Base-by-base conservation (phyloP, 768 basidiomycete species). In the Tricholoma hemisulphureum region DNA sequence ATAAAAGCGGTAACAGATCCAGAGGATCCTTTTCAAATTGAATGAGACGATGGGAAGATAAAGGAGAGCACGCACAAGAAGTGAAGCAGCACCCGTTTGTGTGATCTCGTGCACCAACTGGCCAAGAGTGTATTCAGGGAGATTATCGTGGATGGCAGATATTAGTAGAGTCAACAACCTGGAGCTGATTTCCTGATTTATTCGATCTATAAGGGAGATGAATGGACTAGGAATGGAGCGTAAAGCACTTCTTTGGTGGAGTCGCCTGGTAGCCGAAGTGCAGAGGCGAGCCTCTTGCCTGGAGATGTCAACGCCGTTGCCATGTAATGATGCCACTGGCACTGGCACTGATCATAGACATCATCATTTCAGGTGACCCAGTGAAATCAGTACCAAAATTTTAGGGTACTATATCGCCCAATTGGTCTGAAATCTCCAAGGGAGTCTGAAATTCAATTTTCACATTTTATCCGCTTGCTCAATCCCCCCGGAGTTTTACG, bases 1-100 rank as follows among this genome's bases (percentile, higher is more conserved):
- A 54, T 0, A 83, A 63, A 11, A 73, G 51, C 1, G 80, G 76
- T n/a, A 83, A 51, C 6, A 71, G 62, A 54, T 76, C 70, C 55
- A 84, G 65, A 2, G 80, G 74, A 65, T 81, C 80, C 81, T 82
- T 58, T 56, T 61, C 45, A 18, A 41, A 39, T 55, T 35, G 20
- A 21, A 18, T 26, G 35, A 56, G 24, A 16, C 49, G 18, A 21
- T 29, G 35, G 6, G 10, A 49, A 29, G 24, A 39, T n/a, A 3
- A 20, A 23, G 26, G 21, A 23, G 28, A 16, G 8, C 29, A 65
- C 59, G 49, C 52, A 71, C 69, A 21, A 67, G 62, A 37, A 67
- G 58, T 35, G 59, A 61, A 56, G 69, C 63, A 58, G 61, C 60
- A 57, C 64, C 63, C 9, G 61, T 57, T 28, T 62, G 59, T 5